Evolutionary conservation across 306 rosid genomes (phyloP), one percentile per base, ranked within the genome.

Genomic region (Cyamopsis tetragonoloba): DNA sequence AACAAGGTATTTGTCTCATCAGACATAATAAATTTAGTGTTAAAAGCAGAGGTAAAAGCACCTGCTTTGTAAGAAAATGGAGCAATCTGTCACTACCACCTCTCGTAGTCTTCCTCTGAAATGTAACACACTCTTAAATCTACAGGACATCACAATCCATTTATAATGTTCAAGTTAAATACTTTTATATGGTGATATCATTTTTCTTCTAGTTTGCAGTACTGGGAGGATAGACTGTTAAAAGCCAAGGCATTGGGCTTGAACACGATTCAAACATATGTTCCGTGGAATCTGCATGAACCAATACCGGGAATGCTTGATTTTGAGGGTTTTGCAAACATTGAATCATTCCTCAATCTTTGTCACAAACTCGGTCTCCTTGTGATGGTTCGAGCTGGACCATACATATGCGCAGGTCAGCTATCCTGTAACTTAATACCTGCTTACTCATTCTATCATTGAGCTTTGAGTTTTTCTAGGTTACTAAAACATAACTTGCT

Each of bases 211-310:
- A 57, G 42, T 51, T 57, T 77, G 82, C 85, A 93, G 98, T 84
- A 87, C 75, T 89, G 98, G 98, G 97, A 93, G 67, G 97, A 93
- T 78, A 89, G 98, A 80, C 68, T 93, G 62, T 75, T 89, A 68
- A 89, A 84, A 86, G 98, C 96, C 44, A 93, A 84, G 81, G 95
- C 98, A 2, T 70, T 93, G 87, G 98, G 98, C 35, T 84, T 93
- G 77, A 93, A 89, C 68, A 86, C 97, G 0, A 87, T 93, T 80
- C 96, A 89, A 69, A 88, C 93, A 55, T 93, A 93, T 77, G 79
- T 89, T 71, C 96, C 98, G 43, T 89, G 98, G 98, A 93, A 93
- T 81, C 79, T 88, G 61, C 98, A 93, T 59, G 96, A 93, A 81
- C 93, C 96, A 70, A 64, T 56, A 46, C 84, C 91, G 0, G 97